Conservation (phyloP, 2,329 filamentous ascomycete genomes). For the Paramyrothecium sp. region DNA sequence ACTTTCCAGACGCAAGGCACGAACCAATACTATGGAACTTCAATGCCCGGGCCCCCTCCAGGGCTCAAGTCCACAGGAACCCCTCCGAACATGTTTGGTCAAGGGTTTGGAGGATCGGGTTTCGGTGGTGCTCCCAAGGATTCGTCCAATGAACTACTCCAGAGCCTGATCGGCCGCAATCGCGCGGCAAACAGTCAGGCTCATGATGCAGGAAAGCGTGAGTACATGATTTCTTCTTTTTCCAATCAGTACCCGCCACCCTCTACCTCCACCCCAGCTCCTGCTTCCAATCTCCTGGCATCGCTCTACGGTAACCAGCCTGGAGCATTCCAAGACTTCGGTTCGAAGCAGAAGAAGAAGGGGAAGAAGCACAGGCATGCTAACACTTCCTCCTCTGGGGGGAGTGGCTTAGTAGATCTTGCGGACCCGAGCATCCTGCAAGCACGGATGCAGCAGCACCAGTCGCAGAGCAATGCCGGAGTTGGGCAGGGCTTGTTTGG, state of each 20-base stretch:
- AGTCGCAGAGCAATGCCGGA: slow-evolving; percentile 76
- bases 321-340: slow-evolving; percentile 86
- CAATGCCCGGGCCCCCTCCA: slow-evolving; percentile 89
- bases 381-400: slow-evolving; percentile 99
- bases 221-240: slow-evolving; percentile 94
- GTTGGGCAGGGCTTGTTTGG: slow-evolving; percentile 88
- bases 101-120: slow-evolving; percentile 75
- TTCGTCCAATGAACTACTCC: slow-evolving; percentile 62
- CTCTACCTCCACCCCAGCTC: slow-evolving; percentile 78
- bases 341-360: slow-evolving; percentile 99
- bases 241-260: slow-evolving; percentile 82
- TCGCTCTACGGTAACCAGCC: slow-evolving; percentile 86
- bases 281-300: slow-evolving; percentile 86
- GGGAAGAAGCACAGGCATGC: slow-evolving; percentile 99
- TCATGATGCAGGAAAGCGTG: slow-evolving; percentile 93
- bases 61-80: slow-evolving; percentile 94
- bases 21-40: slow-evolving; percentile 76
- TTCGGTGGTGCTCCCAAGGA: slow-evolving; percentile 74
- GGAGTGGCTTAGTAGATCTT: slow-evolving; percentile 99
- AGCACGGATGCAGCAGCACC: slow-evolving; percentile 93
- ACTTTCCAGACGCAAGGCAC: slow-evolving; percentile 58
- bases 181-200: slow-evolving; percentile 66
- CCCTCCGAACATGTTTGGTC: slow-evolving; percentile 91
- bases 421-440: slow-evolving; percentile 99
- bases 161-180: slow-evolving; percentile 75